Evolutionary conservation across 768 basidiomycete species (phyloP).

Genomic region (Exsudoporus frostii): DNA sequence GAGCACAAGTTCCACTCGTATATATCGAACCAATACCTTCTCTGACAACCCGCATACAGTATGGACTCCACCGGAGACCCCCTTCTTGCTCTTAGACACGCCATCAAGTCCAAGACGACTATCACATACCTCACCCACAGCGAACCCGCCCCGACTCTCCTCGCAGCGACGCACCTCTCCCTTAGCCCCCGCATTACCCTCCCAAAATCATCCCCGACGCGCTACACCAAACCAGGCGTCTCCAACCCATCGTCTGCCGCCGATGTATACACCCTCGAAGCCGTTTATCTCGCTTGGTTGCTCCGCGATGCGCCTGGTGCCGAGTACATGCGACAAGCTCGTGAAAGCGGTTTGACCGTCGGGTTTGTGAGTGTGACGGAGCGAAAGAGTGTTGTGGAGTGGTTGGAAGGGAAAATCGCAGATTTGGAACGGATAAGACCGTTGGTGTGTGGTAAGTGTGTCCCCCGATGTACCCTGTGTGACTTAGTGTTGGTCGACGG

Average conservation of each 20-base stretch:
- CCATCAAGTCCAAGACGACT: slow-evolving; percentile 52
- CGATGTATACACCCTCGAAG: slow-evolving; percentile 76
- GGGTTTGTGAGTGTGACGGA: slow-evolving; percentile 87
- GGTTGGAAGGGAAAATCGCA: slow-evolving; percentile 58
- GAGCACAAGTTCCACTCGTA: too few species aligned
- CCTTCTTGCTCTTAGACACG: slow-evolving; percentile 55
- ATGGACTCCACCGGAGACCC: slow-evolving; percentile 37
- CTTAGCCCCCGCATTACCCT: slow-evolving; percentile 51
- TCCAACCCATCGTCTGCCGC: slow-evolving; percentile 23
- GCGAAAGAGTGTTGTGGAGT: slow-evolving; percentile 81
- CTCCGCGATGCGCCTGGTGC: slow-evolving; percentile 69
- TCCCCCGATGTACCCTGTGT: neutral
- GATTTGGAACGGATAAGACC: slow-evolving; percentile 28
- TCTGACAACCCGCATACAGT: neutral
- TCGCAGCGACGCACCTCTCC: slow-evolving; percentile 62
- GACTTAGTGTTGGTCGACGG: neutral
- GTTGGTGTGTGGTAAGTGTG: slow-evolving; percentile 18
- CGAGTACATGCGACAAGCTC: slow-evolving; percentile 86
- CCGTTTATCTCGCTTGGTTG: slow-evolving; percentile 83
- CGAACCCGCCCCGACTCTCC: slow-evolving; percentile 45
- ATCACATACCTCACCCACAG: slow-evolving; percentile 44
- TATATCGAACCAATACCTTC: neutral
- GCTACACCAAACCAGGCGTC: slow-evolving; percentile 66
- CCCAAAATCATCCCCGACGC: slow-evolving; percentile 73
- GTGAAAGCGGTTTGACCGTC: slow-evolving; percentile 67